These are phyloP conservation scores for Pythium graminicola DNA, from an alignment of 352 stramenopile genomes.

Conservation along the genomic window DNA sequence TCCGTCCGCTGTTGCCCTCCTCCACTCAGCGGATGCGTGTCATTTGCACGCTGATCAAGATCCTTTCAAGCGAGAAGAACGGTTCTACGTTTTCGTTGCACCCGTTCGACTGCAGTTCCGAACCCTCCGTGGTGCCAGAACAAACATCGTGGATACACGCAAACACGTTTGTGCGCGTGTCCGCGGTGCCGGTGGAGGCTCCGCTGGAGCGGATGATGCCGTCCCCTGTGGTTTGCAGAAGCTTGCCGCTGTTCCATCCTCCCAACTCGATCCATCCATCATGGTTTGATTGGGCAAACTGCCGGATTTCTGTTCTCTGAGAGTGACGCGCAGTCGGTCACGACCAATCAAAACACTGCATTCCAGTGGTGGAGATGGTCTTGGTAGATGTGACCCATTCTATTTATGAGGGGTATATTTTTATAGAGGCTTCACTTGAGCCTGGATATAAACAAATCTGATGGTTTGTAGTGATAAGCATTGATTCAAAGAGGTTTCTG, in stretches of 20 bases:
- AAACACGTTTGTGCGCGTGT: too few species aligned
- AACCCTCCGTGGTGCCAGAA: slow-evolving; percentile 18
- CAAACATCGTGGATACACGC: too few species aligned
- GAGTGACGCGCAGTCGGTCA: slow-evolving; percentile 14
- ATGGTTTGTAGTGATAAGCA: neutral
- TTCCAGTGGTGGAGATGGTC: slow-evolving; percentile 5
- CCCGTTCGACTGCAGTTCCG: slow-evolving; percentile 12
- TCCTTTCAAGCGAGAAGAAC: too few species aligned
- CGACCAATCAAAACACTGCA: slow-evolving; percentile 10
- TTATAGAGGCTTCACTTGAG: neutral
- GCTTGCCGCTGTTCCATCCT: neutral
- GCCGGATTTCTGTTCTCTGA: neutral
- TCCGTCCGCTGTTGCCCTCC: slow-evolving; percentile 4
- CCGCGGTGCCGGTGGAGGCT: neutral
- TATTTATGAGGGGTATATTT: neutral
- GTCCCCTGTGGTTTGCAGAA: too few species aligned
- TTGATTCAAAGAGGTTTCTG: neutral
- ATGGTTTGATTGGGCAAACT: slow-evolving; percentile 24
- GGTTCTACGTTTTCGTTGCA: too few species aligned
- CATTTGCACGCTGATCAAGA: too few species aligned
- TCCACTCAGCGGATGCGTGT: slow-evolving; percentile 4
- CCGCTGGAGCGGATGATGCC: slow-evolving; percentile 5
- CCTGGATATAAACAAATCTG: too few species aligned
- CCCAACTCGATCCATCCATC: slow-evolving; percentile 15
- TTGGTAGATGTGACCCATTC: slow-evolving; percentile 10